These are phyloP conservation scores for Amanita inopinata DNA, from an alignment of 768 basidiomycete genomes.

Conservation along the genomic window DNA sequence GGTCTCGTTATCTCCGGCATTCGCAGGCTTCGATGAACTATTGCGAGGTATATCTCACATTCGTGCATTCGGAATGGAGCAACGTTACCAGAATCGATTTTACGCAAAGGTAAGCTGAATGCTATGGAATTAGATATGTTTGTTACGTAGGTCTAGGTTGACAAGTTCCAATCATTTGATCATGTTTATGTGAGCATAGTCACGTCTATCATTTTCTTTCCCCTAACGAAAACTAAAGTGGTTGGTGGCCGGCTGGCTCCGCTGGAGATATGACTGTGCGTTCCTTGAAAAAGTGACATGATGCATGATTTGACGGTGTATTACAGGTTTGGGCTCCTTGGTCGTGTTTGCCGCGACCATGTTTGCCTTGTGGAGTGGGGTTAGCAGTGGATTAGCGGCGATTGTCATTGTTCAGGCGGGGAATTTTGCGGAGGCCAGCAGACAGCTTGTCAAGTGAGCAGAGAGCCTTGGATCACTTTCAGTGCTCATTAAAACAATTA, in stretches of 20 bases:
- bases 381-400: conserved; percentile 53
- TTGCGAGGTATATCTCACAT: conserved; percentile 58
- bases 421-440: conserved; percentile 58
- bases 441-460: conserved; percentile 48
- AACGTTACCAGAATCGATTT: conserved; percentile 53
- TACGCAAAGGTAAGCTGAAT: conserved; percentile 37
- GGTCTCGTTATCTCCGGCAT: conserved; percentile 59
- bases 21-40: conserved; percentile 66
- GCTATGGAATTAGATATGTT: background rate
- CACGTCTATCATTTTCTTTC: background rate
- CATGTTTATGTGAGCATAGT: conserved; percentile 50
- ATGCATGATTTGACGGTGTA: background rate
- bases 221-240: conserved; percentile 32
- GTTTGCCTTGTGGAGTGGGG: conserved; percentile 51
- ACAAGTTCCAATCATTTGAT: conserved; percentile 62
- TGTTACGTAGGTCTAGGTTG: conserved; percentile 33
- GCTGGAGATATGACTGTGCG: conserved; percentile 67
- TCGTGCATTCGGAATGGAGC: conserved; percentile 65
- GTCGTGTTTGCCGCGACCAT: conserved; percentile 61
- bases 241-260: conserved; percentile 60
- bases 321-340: conserved; percentile 60
- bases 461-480: background rate
- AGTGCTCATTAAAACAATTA: background rate
- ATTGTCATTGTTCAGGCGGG: conserved; percentile 66
- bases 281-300: conserved; percentile 3